Conservation (phyloP, 768 basidiomycete species). For the Tricholoma hemisulphureum region DNA sequence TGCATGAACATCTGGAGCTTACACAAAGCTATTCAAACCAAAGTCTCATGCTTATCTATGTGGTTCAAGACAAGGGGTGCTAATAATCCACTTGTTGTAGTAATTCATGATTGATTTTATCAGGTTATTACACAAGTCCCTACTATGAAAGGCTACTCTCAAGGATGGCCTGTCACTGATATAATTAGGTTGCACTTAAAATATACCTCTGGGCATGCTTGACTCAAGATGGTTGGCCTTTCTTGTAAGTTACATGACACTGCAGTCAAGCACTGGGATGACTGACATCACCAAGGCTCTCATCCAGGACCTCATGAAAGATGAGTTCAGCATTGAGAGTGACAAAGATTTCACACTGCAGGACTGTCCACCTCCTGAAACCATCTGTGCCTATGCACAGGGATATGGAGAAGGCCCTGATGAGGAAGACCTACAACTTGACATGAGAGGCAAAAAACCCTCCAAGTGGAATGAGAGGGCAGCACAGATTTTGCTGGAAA, state of each 20-base stretch:
- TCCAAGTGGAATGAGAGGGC: conserved; percentile 11
- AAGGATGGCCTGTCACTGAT: no score
- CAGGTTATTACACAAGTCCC: no score
- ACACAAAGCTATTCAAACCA: no score
- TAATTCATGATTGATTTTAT: no score
- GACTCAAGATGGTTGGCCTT: not conserved
- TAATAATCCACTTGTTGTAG: no score
- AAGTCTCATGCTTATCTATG: no score
- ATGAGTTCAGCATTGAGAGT: not conserved
- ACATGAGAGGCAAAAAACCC: conserved; percentile 10
- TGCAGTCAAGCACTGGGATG: not conserved
- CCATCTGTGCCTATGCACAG: not conserved
- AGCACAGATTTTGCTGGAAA: conserved; percentile 6
- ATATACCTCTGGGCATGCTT: no score
- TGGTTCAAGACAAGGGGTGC: no score
- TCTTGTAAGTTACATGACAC: not conserved
- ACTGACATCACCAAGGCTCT: not conserved
- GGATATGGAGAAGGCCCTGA: conserved; percentile 6
- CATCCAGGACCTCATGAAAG: not conserved
- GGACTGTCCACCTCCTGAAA: not conserved
- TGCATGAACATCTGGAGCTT: no score
- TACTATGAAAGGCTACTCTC: no score
- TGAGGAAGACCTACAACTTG: conserved; percentile 5
- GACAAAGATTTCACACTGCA: not conserved
- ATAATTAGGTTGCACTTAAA: no score